phyloP scores from a whole-genome alignment of 768 basidiomycete species.

The Cystofilobasidium ferigula region DNA sequence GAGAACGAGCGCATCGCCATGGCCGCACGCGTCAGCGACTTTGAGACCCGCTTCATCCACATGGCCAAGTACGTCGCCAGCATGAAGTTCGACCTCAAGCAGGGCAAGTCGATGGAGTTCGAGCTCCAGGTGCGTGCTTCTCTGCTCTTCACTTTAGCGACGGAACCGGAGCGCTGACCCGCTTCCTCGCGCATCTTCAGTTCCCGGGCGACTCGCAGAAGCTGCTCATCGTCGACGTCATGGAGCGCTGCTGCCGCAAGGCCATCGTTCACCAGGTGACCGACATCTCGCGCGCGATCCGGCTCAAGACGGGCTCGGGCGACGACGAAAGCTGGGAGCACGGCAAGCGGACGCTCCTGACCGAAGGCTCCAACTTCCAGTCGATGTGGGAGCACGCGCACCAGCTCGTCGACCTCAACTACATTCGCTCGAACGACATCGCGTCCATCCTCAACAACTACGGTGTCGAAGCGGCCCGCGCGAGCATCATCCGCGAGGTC shows the following conservation, averaged over 20 bases:
- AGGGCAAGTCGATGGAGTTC: conserved; percentile 54
- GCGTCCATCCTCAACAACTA: conserved; percentile 82
- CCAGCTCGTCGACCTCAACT: conserved; percentile 57
- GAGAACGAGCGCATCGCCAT: conserved; percentile 26
- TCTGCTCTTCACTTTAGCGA: background rate
- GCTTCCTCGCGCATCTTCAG: conserved; percentile 41
- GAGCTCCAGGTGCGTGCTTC: conserved; percentile 60
- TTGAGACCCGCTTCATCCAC: conserved; percentile 37
- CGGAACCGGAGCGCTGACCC: background rate
- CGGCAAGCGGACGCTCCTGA: conserved; percentile 50
- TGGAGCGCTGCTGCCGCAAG: conserved; percentile 73
- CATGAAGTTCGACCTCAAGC: conserved; percentile 53
- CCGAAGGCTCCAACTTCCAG: conserved; percentile 86
- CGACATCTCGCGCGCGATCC: conserved; percentile 54
- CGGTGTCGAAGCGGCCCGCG: conserved; percentile 92
- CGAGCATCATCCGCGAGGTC: conserved; percentile 82
- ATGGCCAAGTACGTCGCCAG: conserved; percentile 55
- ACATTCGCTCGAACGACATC: conserved; percentile 88
- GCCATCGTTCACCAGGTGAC: conserved; percentile 83
- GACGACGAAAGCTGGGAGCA: conserved; percentile 26
- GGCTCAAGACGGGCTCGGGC: conserved; percentile 20
- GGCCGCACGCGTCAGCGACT: conserved; percentile 32
- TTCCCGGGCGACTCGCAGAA: conserved; percentile 83
- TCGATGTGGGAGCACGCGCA: conserved; percentile 64
- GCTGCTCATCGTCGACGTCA: conserved; percentile 80